Evolutionary conservation across 2,329 filamentous ascomycete genomes (phyloP).

Genomic region (Alternaria sp.): DNA sequence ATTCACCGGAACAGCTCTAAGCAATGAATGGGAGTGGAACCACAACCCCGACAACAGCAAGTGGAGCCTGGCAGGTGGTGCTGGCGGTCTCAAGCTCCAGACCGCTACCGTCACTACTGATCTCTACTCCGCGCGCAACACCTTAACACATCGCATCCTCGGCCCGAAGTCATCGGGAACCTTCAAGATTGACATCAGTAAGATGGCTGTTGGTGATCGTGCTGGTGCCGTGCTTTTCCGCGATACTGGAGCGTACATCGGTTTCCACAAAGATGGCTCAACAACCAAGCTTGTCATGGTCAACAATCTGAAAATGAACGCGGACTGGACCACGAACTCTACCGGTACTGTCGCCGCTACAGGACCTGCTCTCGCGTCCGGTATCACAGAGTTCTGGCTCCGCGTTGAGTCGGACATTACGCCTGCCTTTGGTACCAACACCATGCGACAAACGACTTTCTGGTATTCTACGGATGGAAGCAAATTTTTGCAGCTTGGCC

Average conservation of each 20-base stretch:
- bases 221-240: conserved; percentile 64
- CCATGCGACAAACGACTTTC: conserved; percentile 40
- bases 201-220: conserved; percentile 62
- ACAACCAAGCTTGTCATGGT: conserved; percentile 49
- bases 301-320: conserved; percentile 53
- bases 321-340: conserved; percentile 43
- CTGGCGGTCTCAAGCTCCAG: conserved; percentile 53
- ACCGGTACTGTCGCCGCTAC: conserved; percentile 42
- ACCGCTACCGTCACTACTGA: conserved; percentile 64
- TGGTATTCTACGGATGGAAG: conserved; percentile 51
- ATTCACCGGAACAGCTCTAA: conserved; percentile 56
- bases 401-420: conserved; percentile 48
- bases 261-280: conserved; percentile 55
- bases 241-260: conserved; percentile 64
- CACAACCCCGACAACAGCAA: conserved; percentile 65
- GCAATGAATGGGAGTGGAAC: conserved; percentile 68
- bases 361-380: conserved; percentile 24
- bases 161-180: conserved; percentile 58
- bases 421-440: conserved; percentile 42
- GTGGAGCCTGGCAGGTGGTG: conserved; percentile 56
- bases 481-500: conserved; percentile 43
- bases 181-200: conserved; percentile 59
- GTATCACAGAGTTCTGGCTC: conserved; percentile 43
- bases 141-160: conserved; percentile 54
- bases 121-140: conserved; percentile 56